Evolutionary conservation across 2,329 filamentous ascomycete genomes (phyloP).

Genomic region (Proliferodiscus dingleyae): DNA sequence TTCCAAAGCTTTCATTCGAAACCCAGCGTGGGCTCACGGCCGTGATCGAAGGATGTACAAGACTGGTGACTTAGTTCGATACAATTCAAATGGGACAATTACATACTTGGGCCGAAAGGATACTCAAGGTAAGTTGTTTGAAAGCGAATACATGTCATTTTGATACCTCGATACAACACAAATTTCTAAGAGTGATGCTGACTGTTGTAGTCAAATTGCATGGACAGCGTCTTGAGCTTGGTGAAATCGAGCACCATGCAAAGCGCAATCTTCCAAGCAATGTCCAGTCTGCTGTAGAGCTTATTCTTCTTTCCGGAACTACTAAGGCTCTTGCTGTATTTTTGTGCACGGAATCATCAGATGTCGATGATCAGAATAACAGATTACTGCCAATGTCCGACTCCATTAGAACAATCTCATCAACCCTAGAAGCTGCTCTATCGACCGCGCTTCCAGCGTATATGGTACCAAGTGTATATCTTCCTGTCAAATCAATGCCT

Average conservation of each 20-base stretch:
- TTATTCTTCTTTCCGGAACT: background rate
- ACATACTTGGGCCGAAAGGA: slow-evolving; percentile 59
- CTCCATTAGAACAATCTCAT: background rate
- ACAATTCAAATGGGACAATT: slow-evolving; percentile 53
- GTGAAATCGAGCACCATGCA: slow-evolving; percentile 46
- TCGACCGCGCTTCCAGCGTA: slow-evolving; percentile 23
- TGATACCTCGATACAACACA: too few relatives aligned
- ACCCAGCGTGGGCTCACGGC: slow-evolving; percentile 17
- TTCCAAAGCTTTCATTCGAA: slow-evolving; percentile 8
- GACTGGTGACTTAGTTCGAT: slow-evolving; percentile 35
- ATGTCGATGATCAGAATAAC: background rate
- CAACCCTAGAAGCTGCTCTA: background rate
- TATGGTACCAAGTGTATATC: slow-evolving; percentile 32
- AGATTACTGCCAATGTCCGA: background rate
- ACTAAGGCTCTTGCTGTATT: slow-evolving; percentile 2
- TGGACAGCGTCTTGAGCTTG: slow-evolving; percentile 59
- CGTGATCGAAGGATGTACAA: slow-evolving; percentile 27
- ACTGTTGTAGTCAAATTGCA: slow-evolving; percentile 49
- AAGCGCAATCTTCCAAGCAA: background rate
- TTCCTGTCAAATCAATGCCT: slow-evolving; percentile 29
- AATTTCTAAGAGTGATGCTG: background rate
- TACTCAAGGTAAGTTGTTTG: slow-evolving; percentile 40
- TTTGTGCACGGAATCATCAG: background rate
- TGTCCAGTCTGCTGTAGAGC: slow-evolving; percentile 5
- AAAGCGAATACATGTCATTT: background rate